Conservation (phyloP, 2,329 filamentous ascomycete genomes). For the Capronia americana region DNA sequence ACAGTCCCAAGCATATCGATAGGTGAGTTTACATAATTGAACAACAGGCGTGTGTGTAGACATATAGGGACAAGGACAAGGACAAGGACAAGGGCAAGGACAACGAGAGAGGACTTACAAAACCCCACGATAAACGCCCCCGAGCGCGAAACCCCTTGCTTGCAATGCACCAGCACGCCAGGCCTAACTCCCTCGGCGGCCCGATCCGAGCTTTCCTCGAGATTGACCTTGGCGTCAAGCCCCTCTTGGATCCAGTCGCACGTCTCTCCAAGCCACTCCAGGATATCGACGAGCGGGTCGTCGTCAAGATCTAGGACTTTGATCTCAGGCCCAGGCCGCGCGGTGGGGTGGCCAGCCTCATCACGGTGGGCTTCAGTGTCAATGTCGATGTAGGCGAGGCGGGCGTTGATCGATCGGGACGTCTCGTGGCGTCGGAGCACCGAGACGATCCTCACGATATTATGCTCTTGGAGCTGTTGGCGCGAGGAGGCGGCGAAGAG, state of each 20-base stretch:
- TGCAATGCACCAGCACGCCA: slow-evolving; percentile 39
- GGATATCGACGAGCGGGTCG: slow-evolving; percentile 37
- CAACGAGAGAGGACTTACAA: slow-evolving; percentile 30
- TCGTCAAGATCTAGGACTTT: slow-evolving; percentile 39
- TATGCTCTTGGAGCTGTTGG: neutral
- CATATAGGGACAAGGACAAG: neutral
- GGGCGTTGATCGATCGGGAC: neutral
- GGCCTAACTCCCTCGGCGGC: neutral
- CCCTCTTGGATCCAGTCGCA: slow-evolving; percentile 38
- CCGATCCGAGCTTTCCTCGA: neutral
- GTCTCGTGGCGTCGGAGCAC: slow-evolving; percentile 8
- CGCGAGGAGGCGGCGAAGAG: slow-evolving; percentile 32
- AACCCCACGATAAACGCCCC: slow-evolving; percentile 38
- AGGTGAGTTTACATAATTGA: too few species aligned
- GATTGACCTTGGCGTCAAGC: neutral
- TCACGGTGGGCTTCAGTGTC: neutral
- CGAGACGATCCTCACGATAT: slow-evolving; percentile 13
- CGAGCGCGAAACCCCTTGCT: slow-evolving; percentile 39
- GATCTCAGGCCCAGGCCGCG: slow-evolving; percentile 10
- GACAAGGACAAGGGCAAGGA: neutral
- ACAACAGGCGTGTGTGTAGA: too few species aligned
- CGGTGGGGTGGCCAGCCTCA: neutral
- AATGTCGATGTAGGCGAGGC: neutral
- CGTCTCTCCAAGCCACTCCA: slow-evolving; percentile 32
- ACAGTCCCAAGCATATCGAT: too few species aligned